Conservation (phyloP, 306 rosid genomes). For the Ammopiptanthus mongolicus region DNA sequence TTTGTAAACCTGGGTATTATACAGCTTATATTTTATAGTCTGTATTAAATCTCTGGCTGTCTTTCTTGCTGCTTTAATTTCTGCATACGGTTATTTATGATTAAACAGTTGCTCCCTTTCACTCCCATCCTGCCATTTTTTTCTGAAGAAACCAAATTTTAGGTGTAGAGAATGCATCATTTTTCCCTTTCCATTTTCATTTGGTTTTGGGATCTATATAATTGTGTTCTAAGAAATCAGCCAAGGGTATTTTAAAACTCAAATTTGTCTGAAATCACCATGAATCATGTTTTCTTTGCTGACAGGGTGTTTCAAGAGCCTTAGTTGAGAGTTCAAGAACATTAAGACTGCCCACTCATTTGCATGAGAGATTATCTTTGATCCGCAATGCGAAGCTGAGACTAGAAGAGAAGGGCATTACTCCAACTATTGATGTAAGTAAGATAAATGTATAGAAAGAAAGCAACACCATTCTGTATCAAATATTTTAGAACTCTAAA, state of each 20-base stretch:
- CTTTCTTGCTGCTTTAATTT: background rate
- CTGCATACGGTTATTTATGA: background rate
- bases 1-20: background rate
- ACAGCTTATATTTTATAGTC: background rate
- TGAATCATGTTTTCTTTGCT: conserved; percentile 12
- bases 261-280: background rate
- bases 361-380: conserved; percentile 85
- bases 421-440: conserved; percentile 94
- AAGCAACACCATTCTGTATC: background rate
- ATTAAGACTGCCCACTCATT: conserved; percentile 72
- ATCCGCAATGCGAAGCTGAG: conserved; percentile 79
- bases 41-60: background rate
- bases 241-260: background rate
- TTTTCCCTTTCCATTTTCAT: background rate
- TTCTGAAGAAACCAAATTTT: background rate
- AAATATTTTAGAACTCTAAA: background rate
- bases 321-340: conserved; percentile 87
- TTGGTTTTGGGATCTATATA: background rate
- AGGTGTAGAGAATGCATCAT: conserved; percentile 10
- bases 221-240: background rate
- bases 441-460: background rate
- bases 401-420: conserved; percentile 79
- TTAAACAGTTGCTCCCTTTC: background rate
- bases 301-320: conserved; percentile 91
- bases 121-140: background rate